Base-by-base conservation (phyloP, 2,329 filamentous ascomycete genomes). In the Acrodontium crateriforme region DNA sequence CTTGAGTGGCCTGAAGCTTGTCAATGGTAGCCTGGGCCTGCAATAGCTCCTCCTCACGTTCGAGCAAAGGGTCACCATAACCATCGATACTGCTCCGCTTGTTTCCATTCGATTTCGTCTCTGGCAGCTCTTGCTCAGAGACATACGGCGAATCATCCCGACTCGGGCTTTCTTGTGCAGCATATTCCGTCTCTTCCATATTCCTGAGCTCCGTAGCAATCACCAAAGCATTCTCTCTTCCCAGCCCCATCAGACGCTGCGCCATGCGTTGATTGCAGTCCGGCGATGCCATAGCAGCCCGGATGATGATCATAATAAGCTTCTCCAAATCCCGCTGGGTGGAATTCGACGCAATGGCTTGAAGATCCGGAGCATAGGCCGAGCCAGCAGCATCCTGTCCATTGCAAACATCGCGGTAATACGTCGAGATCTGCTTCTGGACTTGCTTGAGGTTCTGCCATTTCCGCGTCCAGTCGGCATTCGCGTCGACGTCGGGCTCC, bases 391-490 rank as follows among this genome's bases (percentile, higher is more conserved):
- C 57, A 39, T 30, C 56, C 46, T 35, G 53, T 45, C 45, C 32
- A 54, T 52, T 46, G 39, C 52, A 53, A 6, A 52, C 55, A 32
- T 65, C 62, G 11, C 60, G 53, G 29, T 65, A 59, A 45, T 64
- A 66, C 15, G 58, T 55, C 15, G 58, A 58, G 29, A 63, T 53
- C 39, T 57, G 50, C 21, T 59, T 57, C 41, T 64, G 59, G 37
- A 65, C 54, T 36, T 63, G 56, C 44, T 65, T 65, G 32, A 65
- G 50, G 38, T 65, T 65, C 52, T 65, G 62, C 62, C 62, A 65
- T 53, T 57, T 52, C 25, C 59, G 55, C 27, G 63, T 64, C 62
- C 62, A 66, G 36, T 62, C 60, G 38, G 59, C 56, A 16, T 49
- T 48, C n/a, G 53, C 45, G 25, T 52, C 54, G 26, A 56, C 51